Percentiles rank a stretch among this genome's conserved stretches.
phyloP scores from a whole-genome alignment of 208 protist species.

The Angomonas ambiguus region DNA sequence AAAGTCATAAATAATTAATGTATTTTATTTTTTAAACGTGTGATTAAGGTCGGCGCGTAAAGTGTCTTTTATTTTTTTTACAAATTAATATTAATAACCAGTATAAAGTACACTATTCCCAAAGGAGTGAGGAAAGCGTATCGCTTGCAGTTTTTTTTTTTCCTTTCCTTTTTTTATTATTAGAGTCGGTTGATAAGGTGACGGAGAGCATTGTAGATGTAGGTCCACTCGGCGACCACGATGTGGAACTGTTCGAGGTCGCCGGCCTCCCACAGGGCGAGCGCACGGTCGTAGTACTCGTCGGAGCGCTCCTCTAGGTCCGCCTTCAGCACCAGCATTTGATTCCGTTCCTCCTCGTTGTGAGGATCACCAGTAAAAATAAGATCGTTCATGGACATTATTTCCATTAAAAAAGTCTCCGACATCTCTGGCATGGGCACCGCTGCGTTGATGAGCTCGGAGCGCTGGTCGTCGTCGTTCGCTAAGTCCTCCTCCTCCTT shows the following conservation, averaged over 20 bases:
- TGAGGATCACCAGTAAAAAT: conserved; percentile 54
- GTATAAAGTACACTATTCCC: background rate
- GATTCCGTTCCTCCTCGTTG: conserved; percentile 29
- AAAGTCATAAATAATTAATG: too few relatives aligned
- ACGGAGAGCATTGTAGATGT: conserved; percentile 57
- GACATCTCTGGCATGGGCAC: conserved; percentile 27
- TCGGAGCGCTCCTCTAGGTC: conserved; percentile 64
- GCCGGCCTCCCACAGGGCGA: conserved; percentile 30
- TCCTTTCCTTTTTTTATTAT: background rate
- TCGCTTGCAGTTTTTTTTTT: background rate
- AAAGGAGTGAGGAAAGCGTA: background rate
- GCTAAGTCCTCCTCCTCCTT: conserved; percentile 62
- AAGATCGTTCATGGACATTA: conserved; percentile 69
- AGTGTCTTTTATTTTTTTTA: too few relatives aligned
- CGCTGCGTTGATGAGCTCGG: conserved; percentile 20
- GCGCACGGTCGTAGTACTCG: conserved; percentile 41
- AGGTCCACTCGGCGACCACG: conserved; percentile 73
- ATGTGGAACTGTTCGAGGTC: conserved; percentile 37
- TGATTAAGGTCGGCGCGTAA: too few relatives aligned
- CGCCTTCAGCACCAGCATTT: conserved; percentile 46
- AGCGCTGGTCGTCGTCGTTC: conserved; percentile 47
- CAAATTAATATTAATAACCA: background rate
- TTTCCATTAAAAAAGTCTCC: conserved; percentile 68
- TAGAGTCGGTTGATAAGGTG: conserved; percentile 61
- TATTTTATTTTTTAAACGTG: too few relatives aligned